phyloP scores from a whole-genome alignment of 1,284 basidiomycete species.

The Cryptococcus sp. region DNA sequence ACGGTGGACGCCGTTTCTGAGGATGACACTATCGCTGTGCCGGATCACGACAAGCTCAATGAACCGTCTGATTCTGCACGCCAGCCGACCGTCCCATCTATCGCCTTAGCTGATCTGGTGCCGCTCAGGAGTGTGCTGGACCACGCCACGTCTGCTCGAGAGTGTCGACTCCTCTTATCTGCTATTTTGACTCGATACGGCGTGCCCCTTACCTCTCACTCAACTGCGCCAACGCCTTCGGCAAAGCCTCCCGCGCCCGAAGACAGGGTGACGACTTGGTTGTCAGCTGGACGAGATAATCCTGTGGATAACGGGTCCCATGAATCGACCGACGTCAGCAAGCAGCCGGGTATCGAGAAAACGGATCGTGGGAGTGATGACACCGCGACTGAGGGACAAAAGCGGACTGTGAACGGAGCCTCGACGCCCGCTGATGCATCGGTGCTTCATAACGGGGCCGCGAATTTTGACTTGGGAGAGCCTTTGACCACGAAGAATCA shows the following conservation, averaged over 20 bases:
- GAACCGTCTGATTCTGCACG: too few species aligned
- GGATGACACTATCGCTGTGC: background rate
- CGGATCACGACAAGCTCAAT: background rate
- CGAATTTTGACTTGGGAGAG: background rate
- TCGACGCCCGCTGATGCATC: background rate
- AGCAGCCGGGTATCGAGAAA: too few species aligned
- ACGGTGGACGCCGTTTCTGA: too few species aligned
- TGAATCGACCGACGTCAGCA: too few species aligned
- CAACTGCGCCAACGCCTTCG: background rate
- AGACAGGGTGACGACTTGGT: slow-evolving; percentile 40
- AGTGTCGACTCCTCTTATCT: slow-evolving; percentile 79
- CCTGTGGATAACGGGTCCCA: slow-evolving; percentile 20
- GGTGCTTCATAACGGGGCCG: background rate
- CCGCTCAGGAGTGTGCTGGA: slow-evolving; percentile 71
- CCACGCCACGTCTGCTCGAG: slow-evolving; percentile 70
- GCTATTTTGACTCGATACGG: slow-evolving; percentile 73
- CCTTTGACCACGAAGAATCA: too few species aligned
- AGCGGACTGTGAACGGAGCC: background rate
- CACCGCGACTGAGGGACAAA: background rate
- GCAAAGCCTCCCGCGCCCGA: slow-evolving; percentile 16
- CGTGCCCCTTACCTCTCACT: slow-evolving; percentile 27
- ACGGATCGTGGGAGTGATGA: background rate
- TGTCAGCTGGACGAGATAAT: slow-evolving; percentile 39
- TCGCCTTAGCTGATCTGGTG: slow-evolving; percentile 54
- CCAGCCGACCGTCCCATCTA: slow-evolving; percentile 4